These are phyloP conservation scores for Kregervanrija delftensis DNA, from an alignment of 805 yeast species.

Conservation along the genomic window DNA sequence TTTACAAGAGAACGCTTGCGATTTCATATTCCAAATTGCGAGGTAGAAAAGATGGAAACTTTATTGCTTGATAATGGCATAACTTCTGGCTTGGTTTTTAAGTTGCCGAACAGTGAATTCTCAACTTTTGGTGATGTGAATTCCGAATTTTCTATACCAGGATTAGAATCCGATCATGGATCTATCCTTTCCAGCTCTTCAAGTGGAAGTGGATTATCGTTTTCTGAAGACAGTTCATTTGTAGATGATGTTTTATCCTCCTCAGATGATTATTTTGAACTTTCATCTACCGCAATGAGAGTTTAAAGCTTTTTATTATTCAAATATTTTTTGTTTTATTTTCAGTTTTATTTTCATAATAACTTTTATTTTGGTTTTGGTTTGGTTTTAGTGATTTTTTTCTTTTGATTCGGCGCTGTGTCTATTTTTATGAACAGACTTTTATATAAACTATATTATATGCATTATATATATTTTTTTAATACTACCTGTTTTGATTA, in stretches of 20 bases:
- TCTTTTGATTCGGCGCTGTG: no score
- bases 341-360: not conserved
- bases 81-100: conserved; percentile 24
- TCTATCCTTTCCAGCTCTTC: not conserved
- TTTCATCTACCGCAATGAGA: conserved; percentile 1
- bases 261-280: conserved; percentile 6
- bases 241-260: conserved; percentile 2
- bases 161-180: conserved; percentile 3
- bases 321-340: not conserved
- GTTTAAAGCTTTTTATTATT: not conserved
- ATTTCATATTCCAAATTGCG: conserved; percentile 68
- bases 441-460: no score
- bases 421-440: no score
- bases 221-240: not conserved
- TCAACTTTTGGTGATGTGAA: not conserved
- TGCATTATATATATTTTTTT: no score
- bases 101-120: not conserved
- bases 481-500: no score
- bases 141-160: conserved; percentile 6
- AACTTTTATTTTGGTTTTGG: not conserved
- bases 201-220: not conserved
- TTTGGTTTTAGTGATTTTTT: not conserved
- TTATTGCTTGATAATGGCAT: conserved; percentile 56
- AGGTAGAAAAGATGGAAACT: conserved; percentile 46
- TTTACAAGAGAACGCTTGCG: conserved; percentile 28